phyloP scores from a whole-genome alignment of 257 asterid species.

The Misopates orontium region DNA sequence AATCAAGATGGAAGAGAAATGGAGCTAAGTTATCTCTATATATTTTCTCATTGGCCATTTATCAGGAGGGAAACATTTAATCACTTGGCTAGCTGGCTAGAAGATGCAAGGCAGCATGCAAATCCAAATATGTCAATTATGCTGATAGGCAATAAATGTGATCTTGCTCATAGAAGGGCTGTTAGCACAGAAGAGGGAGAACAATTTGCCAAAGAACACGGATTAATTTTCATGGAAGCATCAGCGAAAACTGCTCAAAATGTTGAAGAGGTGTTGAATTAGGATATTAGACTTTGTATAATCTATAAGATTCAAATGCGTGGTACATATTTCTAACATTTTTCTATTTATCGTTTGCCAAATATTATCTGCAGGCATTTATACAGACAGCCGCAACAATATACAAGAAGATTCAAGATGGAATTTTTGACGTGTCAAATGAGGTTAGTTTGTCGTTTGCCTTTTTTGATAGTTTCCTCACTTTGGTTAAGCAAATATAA shows the following conservation, averaged over 20 bases:
- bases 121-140: conserved; percentile 60
- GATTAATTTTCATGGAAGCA: conserved; percentile 70
- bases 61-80: conserved; percentile 69
- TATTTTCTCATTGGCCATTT: conserved; percentile 18
- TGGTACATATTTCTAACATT: not conserved
- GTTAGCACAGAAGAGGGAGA: conserved; percentile 69
- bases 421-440: conserved; percentile 88
- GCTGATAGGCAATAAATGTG: conserved; percentile 65
- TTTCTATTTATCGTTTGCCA: conserved; percentile 18
- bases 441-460: conserved; percentile 55
- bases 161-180: conserved; percentile 68
- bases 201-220: conserved; percentile 63
- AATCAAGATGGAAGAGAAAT: conserved; percentile 4
- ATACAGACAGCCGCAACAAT: conserved; percentile 82
- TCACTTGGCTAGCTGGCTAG: conserved; percentile 68
- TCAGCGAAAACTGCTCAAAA: conserved; percentile 71
- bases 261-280: conserved; percentile 56
- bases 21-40: conserved; percentile 10
- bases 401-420: conserved; percentile 93
- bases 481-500: conserved; percentile 14
- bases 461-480: conserved; percentile 8
- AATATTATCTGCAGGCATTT: conserved; percentile 65
- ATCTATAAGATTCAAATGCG: not conserved
- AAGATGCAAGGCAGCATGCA: conserved; percentile 70
- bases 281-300: conserved; percentile 1